Percentiles rank a stretch among this genome's conserved stretches.
phyloP scores from a whole-genome alignment of 2,329 filamentous ascomycete genomes.

The Chaetomium sp. region DNA sequence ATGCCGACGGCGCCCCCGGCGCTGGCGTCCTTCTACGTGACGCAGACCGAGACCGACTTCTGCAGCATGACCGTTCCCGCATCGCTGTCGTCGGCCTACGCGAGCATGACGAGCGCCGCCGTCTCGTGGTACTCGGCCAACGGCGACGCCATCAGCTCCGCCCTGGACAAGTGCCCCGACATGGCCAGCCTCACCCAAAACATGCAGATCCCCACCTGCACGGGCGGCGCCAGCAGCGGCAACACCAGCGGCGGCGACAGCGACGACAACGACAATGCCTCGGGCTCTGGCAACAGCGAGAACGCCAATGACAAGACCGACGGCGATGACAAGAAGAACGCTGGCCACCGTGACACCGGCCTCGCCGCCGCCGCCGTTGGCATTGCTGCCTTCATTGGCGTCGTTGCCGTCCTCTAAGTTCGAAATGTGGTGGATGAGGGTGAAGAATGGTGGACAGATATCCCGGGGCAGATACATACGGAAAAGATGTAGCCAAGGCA shows the following conservation, averaged over 20 bases:
- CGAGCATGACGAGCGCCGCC: slow-evolving; percentile 22
- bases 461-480: not conserved
- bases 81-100: slow-evolving; percentile 22
- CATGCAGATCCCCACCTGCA: slow-evolving; percentile 8
- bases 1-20: slow-evolving; percentile 36
- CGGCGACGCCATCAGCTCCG: slow-evolving; percentile 31
- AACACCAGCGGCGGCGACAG: not conserved
- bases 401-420: slow-evolving; percentile 34
- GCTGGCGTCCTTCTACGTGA: slow-evolving; percentile 30
- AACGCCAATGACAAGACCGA: too few species aligned
- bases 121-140: slow-evolving; percentile 34
- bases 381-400: slow-evolving; percentile 36
- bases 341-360: slow-evolving; percentile 34
- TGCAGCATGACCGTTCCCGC: slow-evolving; percentile 36
- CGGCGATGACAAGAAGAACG: slow-evolving; percentile 25
- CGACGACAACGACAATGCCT: slow-evolving; percentile 1
- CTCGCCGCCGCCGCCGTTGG: slow-evolving; percentile 32
- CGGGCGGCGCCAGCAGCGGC: not conserved
- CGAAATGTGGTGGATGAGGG: not conserved
- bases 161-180: slow-evolving; percentile 36
- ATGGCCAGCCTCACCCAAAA: slow-evolving; percentile 22
- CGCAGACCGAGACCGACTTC: slow-evolving; percentile 31
- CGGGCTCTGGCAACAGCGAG: not conserved
- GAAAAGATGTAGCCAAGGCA: not conserved
- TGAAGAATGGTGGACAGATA: not conserved